Evolutionary conservation across 768 basidiomycete species (phyloP).

Genomic region (Hygrocybe punicea): DNA sequence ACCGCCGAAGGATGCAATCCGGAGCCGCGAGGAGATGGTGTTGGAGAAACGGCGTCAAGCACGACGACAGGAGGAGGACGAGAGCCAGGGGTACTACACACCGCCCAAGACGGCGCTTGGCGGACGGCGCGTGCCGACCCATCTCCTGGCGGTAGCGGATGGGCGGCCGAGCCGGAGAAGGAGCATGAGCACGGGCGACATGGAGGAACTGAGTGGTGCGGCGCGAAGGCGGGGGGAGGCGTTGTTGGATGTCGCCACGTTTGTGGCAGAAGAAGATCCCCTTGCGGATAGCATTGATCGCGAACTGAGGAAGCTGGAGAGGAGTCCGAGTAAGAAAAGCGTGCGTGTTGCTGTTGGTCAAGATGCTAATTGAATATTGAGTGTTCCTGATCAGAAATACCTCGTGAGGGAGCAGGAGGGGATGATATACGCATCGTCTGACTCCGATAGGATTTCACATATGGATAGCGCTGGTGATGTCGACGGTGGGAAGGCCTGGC

Average conservation of each 20-base stretch:
- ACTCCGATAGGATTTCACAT: slow-evolving; percentile 68
- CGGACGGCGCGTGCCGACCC: slow-evolving; percentile 13
- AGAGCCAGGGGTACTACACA: slow-evolving; percentile 32
- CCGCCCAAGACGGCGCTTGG: slow-evolving; percentile 11
- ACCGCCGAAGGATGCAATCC: slow-evolving; percentile 66
- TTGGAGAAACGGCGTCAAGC: slow-evolving; percentile 66
- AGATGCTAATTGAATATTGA: slow-evolving; percentile 8
- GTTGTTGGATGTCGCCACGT: slow-evolving; percentile 38
- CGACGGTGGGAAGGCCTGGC: slow-evolving; percentile 81
- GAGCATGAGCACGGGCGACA: slow-evolving; percentile 79
- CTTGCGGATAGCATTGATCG: slow-evolving; percentile 69
- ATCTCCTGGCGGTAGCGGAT: slow-evolving; percentile 28
- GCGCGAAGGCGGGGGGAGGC: slow-evolving; percentile 36
- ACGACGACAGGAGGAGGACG: slow-evolving; percentile 51
- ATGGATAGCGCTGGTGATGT: slow-evolving; percentile 75
- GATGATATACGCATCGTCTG: slow-evolving; percentile 79
- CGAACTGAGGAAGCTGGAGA: slow-evolving; percentile 62
- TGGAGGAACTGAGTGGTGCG: slow-evolving; percentile 42
- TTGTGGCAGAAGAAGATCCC: slow-evolving; percentile 45
- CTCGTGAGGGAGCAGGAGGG: slow-evolving; percentile 72
- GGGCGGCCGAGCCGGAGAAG: slow-evolving; percentile 57
- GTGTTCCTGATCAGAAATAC: slow-evolving; percentile 56
- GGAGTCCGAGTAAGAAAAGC: slow-evolving; percentile 37
- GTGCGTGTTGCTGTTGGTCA: slow-evolving; percentile 31
- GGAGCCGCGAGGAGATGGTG: slow-evolving; percentile 62